Evolutionary conservation across 257 asterid genomes (phyloP), one percentile per base, ranked within the genome.

Genomic region (Nicotiana otophora): DNA sequence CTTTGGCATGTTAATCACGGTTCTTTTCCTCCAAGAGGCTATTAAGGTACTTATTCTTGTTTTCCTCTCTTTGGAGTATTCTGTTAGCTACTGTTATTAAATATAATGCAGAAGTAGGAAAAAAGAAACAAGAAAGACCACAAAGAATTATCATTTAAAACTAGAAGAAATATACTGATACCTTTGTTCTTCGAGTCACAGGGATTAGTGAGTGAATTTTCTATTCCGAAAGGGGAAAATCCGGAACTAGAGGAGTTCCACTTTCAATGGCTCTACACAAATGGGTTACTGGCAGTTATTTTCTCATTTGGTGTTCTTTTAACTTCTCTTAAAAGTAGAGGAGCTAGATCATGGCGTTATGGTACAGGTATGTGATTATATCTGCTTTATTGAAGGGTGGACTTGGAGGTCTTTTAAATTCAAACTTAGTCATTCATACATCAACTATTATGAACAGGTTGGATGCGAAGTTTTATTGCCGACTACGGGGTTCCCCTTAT

Each of bases 401-500:
- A 51, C 53, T 51, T 48, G 61, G 23, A 51, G 34, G 36, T 26
- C 31, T 55, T n/a, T 46, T 34, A 28, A 12, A 42, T 53, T 30
- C 5, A 33, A 69, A 31, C 54, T 2, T 74, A 33, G 60, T 36
- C n/a, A 20, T 80, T 63, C 33, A 74, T 61, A 3, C 26, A 67
- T 51, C 20, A 23, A 36, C 66, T 42, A 77, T 58, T 39, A 77
- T 81, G 77, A 76, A 83, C 90, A 92, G 98, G 94, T 60, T 88
- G 89, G 92, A 66, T 92, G 72, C 87, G 99, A 83, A 87, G 98
- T 87, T 84, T 96, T 64, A 89, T 90, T 65, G 98, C 99, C 1
- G 99, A 96, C 88, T 94, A 96, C 70, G 99, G 98, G 17, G 98
- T 96, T 87, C 96, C 98, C 11, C 84, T 94, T 36, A 92, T 93